A percentile compares a stretch with the other conserved stretches of the same genome.
phyloP scores from a whole-genome alignment of 2,329 filamentous ascomycete species.

The Mollisiaceae sp. region DNA sequence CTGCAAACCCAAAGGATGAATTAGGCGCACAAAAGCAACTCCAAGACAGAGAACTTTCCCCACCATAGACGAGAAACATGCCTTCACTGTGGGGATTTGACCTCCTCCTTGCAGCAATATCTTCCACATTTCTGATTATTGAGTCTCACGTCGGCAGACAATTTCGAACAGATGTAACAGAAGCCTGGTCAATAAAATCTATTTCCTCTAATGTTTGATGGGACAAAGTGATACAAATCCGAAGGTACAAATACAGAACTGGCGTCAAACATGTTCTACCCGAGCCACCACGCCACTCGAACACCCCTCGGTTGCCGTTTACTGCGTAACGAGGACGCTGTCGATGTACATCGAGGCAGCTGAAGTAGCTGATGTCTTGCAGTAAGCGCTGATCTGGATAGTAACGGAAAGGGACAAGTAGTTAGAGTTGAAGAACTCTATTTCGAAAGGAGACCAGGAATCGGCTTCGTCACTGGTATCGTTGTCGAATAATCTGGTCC shows the following conservation, averaged over 20 bases:
- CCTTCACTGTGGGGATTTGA: not conserved
- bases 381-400: not conserved
- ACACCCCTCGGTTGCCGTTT: not conserved
- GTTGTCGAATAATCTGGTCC: not conserved
- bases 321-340: not conserved
- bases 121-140: not conserved
- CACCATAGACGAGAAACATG: not conserved
- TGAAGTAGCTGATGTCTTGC: not conserved
- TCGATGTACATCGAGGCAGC: not conserved
- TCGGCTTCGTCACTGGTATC: not conserved
- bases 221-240: constrained; percentile 7
- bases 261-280: not conserved
- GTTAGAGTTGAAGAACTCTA: not conserved
- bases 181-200: constrained; percentile 4
- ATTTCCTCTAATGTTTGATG: constrained; percentile 3
- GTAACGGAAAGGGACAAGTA: not conserved
- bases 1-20: not conserved
- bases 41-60: not conserved
- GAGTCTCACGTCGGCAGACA: not conserved
- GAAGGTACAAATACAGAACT: constrained; percentile 1
- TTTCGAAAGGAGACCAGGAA: not conserved
- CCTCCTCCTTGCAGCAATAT: not conserved
- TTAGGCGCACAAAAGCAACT: not conserved
- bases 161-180: not conserved
- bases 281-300: not conserved